These are phyloP conservation scores for Passiflora organensis DNA, from an alignment of 345 rosid species.

Conservation along the genomic window DNA sequence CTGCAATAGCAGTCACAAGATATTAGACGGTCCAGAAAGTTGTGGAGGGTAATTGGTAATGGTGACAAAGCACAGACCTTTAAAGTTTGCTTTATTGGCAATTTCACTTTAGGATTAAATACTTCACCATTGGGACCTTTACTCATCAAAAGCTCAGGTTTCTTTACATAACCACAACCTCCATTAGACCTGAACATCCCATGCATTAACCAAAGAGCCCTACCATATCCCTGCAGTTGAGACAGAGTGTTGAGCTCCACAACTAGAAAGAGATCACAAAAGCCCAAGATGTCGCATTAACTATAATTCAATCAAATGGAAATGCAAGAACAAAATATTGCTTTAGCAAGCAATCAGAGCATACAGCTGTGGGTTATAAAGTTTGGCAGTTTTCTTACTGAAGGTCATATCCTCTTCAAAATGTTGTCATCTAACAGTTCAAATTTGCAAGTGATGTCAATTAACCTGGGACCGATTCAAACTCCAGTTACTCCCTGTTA, in stretches of 20 bases:
- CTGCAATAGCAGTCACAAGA: conserved; percentile 4
- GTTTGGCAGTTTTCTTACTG: no score
- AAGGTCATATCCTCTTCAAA: no score
- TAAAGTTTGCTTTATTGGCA: conserved; percentile 17
- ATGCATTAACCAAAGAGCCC: conserved; percentile 28
- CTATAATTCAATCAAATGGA: background rate
- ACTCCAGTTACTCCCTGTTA: no score
- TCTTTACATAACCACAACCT: conserved; percentile 28
- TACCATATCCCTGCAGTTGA: conserved; percentile 26
- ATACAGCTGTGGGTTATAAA: no score
- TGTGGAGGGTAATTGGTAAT: background rate
- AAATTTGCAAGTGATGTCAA: background rate
- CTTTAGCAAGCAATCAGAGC: no score
- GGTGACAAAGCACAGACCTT: conserved; percentile 6
- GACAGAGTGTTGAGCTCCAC: background rate
- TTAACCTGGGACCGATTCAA: background rate
- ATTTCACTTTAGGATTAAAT: conserved; percentile 16
- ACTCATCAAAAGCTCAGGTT: conserved; percentile 22
- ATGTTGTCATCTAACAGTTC: background rate
- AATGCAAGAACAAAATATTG: background rate
- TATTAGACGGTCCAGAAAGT: background rate
- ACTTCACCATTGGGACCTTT: conserved; percentile 9
- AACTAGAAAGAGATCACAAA: conserved; percentile 1
- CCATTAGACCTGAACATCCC: conserved; percentile 33
- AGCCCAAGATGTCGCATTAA: background rate